These are phyloP conservation scores for Entomortierella chlamydospora DNA, from an alignment of 192 early-diverging fungal species.

Conservation along the genomic window DNA sequence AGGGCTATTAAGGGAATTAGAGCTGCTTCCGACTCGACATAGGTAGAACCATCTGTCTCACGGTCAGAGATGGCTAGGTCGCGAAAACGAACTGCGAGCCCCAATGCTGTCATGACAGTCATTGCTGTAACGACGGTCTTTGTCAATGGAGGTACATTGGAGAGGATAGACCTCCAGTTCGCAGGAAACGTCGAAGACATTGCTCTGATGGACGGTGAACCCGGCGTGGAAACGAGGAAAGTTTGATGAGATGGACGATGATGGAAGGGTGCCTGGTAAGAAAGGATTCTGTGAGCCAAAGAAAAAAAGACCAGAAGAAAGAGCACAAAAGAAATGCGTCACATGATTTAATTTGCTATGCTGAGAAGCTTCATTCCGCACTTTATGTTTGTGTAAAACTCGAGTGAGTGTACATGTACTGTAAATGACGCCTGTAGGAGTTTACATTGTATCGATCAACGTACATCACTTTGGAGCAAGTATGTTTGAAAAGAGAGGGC, in stretches of 20 bases:
- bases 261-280: neutral
- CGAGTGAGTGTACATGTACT: too few relatives aligned
- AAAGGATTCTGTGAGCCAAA: neutral
- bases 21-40: slow-evolving; percentile 8
- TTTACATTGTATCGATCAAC: too few relatives aligned
- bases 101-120: slow-evolving; percentile 41
- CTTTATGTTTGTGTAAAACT: too few relatives aligned
- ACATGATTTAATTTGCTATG: too few relatives aligned
- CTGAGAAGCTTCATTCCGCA: too few relatives aligned
- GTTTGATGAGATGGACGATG: neutral
- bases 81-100: slow-evolving; percentile 17
- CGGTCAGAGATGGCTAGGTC: slow-evolving; percentile 16
- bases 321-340: too few relatives aligned
- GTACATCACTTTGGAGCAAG: too few relatives aligned
- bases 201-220: neutral
- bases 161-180: slow-evolving; percentile 38
- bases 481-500: too few relatives aligned
- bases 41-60: neutral
- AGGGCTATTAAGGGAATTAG: slow-evolving; percentile 27
- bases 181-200: slow-evolving; percentile 21
- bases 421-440: too few relatives aligned
- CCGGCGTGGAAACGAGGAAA: neutral
- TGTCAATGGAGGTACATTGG: slow-evolving; percentile 61
- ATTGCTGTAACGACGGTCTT: slow-evolving; percentile 54
- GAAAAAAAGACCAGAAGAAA: neutral